Evolutionary conservation across 2,329 filamentous ascomycete species (phyloP), one percentile per base, ranked within the genome.

Genomic region (Ophiostoma perfectum): DNA sequence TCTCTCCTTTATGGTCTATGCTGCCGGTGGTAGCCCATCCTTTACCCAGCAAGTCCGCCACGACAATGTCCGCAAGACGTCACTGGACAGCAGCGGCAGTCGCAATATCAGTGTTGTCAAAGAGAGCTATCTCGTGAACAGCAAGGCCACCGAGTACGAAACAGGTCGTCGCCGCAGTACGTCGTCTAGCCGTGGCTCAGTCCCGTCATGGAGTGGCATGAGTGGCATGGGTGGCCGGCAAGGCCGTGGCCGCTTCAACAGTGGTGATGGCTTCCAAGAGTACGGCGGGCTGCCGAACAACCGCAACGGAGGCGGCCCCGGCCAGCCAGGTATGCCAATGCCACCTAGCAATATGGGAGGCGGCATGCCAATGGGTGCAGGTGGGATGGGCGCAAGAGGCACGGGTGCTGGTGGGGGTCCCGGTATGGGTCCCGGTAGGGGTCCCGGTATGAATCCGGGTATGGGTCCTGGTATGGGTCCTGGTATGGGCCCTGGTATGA

Each of bases 61-160:
- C 41, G 11, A 47, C 42, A 9, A 64, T 3, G n/a, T 47, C 18
- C 63, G 16, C 41, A 44, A 4, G 41, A 47, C 41, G 4, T 41
- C 8, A 11, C 11, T 27, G 27, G 27, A 63, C 58, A n/a, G 38
- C 36, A 16, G 38, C 12, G 38, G 58, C 58, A 0, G 2, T 16
- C 5, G 36, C 58, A 38, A 6, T 5, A n/a, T 6, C 14, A 18
- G 42, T 44, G 12, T 47, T 12, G 18, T 6, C 41, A 44, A 36
- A 9, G 41, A 64, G 27, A 64, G 41, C 41, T 44, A 36, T n/a
- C 63, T 64, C 16, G 41, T 64, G 3, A 44, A 64, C 18, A 64
- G 41, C n/a, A 64, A 18, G 9, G 11, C 39, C 6, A 9, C 12
- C 18, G 18, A 60, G 12, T 18, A 60, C 18, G 55, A 38, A 6